Percentiles rank a stretch among this genome's conserved stretches.
Evolutionary conservation across 2,329 filamentous ascomycete genomes (phyloP).

Genomic region (Sporothrix phasma): DNA sequence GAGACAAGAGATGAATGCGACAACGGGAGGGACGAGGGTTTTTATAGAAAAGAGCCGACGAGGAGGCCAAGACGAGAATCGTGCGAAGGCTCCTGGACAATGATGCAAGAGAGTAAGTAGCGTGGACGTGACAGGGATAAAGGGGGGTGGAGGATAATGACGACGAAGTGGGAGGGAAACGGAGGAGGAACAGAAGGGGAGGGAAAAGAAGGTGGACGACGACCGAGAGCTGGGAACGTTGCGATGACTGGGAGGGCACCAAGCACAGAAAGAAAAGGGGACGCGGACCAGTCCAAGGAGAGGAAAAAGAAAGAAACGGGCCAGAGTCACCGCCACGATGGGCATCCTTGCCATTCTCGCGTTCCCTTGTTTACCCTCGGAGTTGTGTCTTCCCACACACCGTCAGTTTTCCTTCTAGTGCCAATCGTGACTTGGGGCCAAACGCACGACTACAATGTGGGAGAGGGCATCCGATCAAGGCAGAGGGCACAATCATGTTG

Average conservation of each 20-base stretch:
- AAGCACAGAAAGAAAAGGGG: not conserved
- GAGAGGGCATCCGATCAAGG: not conserved
- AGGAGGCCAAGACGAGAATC: slow-evolving; percentile 4
- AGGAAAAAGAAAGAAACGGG: not conserved
- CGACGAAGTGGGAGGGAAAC: not conserved
- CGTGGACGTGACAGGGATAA: slow-evolving; percentile 2
- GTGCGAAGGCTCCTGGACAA: not conserved
- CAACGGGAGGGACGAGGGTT: not conserved
- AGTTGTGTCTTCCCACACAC: not conserved
- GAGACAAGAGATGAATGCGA: not conserved
- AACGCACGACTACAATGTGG: not conserved
- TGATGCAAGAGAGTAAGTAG: slow-evolving; percentile 3
- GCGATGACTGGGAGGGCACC: not conserved
- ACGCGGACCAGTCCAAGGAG: not conserved
- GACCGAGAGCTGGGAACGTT: not conserved
- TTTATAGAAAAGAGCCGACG: slow-evolving; percentile 1
- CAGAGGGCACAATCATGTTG: not conserved
- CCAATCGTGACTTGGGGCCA: not conserved
- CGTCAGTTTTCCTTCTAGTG: not conserved
- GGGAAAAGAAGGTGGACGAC: not conserved
- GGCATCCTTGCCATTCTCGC: not conserved
- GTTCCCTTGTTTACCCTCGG: not conserved
- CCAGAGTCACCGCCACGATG: slow-evolving; percentile 8
- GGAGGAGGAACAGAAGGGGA: no score
- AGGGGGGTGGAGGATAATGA: not conserved